Percentiles rank a stretch among this genome's conserved stretches.
phyloP scores from a whole-genome alignment of 257 asterid genomes.

The Marsdenia floribunda region DNA sequence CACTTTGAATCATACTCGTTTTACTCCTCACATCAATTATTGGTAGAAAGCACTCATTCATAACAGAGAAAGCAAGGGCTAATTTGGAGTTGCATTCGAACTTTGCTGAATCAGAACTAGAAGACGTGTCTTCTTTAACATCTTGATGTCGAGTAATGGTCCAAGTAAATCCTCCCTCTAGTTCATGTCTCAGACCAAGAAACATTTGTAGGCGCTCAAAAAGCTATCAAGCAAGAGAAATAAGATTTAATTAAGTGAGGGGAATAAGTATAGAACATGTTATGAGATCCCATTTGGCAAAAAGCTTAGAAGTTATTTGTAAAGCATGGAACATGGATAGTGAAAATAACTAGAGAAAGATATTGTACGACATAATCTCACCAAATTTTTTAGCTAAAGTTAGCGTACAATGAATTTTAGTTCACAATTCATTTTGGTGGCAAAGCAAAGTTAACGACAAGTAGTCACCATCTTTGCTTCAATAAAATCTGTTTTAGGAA shows the following conservation, averaged over 20 bases:
- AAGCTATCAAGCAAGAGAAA: slow-evolving; percentile 44
- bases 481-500: neutral
- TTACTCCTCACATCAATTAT: slow-evolving; percentile 30
- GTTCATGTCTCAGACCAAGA: slow-evolving; percentile 65
- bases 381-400: neutral
- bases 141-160: slow-evolving; percentile 56
- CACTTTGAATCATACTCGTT: slow-evolving; percentile 26
- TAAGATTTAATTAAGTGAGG: slow-evolving; percentile 20
- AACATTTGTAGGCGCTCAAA: slow-evolving; percentile 56
- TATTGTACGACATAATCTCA: too few relatives aligned
- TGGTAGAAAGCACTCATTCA: slow-evolving; percentile 38
- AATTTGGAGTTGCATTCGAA: slow-evolving; percentile 29
- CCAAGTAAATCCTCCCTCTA: slow-evolving; percentile 71
- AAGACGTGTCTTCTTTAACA: slow-evolving; percentile 34
- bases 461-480: neutral
- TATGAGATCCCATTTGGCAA: neutral
- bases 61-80: slow-evolving; percentile 29
- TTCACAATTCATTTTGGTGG: neutral
- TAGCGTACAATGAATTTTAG: neutral
- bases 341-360: neutral
- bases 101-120: slow-evolving; percentile 27
- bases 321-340: neutral
- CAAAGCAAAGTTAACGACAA: neutral
- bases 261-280: neutral
- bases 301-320: neutral